Evolutionary conservation across 768 basidiomycete species (phyloP).

Genomic region (Sporobolomyces pararoseus): DNA sequence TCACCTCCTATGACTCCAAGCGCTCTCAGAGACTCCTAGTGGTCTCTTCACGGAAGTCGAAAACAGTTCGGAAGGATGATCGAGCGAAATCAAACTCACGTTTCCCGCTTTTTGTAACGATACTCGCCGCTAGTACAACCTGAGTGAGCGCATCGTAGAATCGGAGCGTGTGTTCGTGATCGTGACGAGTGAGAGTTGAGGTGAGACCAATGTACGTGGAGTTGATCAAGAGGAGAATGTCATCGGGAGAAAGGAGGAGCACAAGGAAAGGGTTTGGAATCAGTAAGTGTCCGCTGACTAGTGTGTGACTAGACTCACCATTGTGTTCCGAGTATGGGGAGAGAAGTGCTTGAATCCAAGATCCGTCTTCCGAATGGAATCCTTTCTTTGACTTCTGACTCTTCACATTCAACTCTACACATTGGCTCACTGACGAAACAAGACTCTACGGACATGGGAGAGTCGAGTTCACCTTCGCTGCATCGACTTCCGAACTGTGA

Average conservation of each 20-base stretch:
- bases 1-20: too few species aligned
- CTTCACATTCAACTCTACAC: too few species aligned
- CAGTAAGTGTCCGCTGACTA: not conserved
- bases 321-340: not conserved
- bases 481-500: too few species aligned
- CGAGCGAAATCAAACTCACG: constrained; percentile 54
- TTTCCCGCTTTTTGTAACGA: constrained; percentile 92
- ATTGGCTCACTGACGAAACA: too few species aligned
- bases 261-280: not conserved
- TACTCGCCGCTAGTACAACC: constrained; percentile 90
- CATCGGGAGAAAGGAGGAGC: not conserved
- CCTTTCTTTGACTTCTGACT: too few species aligned
- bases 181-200: not conserved
- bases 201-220: constrained; percentile 17
- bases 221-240: not conserved
- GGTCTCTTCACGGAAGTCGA: too few species aligned
- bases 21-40: too few species aligned
- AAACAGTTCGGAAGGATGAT: not conserved
- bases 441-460: too few species aligned
- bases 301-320: not conserved
- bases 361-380: not conserved
- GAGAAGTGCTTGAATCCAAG: not conserved
- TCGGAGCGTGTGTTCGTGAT: not conserved
- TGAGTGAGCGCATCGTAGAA: constrained; percentile 45
- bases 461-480: too few species aligned